Conservation (phyloP, 805 yeast genomes). For the Yamadazyma akitaensis region DNA sequence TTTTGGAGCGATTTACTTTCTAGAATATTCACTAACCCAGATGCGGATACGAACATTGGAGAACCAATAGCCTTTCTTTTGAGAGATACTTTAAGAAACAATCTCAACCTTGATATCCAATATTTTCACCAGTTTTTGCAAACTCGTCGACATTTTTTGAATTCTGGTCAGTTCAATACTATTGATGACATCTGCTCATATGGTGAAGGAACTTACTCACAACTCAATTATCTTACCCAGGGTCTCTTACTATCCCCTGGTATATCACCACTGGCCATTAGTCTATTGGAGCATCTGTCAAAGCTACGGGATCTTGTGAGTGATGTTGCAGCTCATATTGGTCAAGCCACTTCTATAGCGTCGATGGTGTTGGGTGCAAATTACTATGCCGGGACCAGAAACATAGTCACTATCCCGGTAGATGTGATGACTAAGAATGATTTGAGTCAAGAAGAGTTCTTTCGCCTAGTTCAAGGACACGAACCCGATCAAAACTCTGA, state of each 20-base stretch:
- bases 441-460: conserved; percentile 61
- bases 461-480: conserved; percentile 48
- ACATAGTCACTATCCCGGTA: conserved; percentile 58
- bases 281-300: conserved; percentile 45
- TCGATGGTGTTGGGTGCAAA: conserved; percentile 57
- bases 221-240: conserved; percentile 64
- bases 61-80: conserved; percentile 67
- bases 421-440: conserved; percentile 52
- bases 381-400: conserved; percentile 51
- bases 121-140: conserved; percentile 59
- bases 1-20: conserved; percentile 69
- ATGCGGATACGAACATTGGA: conserved; percentile 37
- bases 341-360: conserved; percentile 75
- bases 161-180: conserved; percentile 43
- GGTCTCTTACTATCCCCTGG: conserved; percentile 54
- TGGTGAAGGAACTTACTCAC: conserved; percentile 80
- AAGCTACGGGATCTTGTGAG: conserved; percentile 43
- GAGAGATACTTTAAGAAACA: conserved; percentile 48
- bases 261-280: conserved; percentile 53
- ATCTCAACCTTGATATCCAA: conserved; percentile 48
- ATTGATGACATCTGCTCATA: conserved; percentile 63
- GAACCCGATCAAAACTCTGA: conserved; percentile 25
- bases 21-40: conserved; percentile 39
- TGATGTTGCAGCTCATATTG: conserved; percentile 74
- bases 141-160: conserved; percentile 53